Evolutionary conservation across 371 early-diverging fungal genomes (phyloP), one percentile per base, ranked within the genome.

Genomic region (Mortierella sp.): DNA sequence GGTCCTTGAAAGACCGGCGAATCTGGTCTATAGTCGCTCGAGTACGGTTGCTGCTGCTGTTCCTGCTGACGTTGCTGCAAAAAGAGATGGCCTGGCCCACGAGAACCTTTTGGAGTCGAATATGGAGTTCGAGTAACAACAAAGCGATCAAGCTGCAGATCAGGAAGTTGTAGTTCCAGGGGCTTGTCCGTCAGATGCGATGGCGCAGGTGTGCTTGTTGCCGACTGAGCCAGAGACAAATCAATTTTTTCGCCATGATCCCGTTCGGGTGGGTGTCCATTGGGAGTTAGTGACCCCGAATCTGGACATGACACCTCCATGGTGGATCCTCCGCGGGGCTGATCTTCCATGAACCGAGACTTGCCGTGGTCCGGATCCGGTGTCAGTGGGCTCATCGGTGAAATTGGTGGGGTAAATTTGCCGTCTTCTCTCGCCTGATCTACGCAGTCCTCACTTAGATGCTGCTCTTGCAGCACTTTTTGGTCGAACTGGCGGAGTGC

Each of bases 1-100:
- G 64, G 68, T 24, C 75, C 75, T 50, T 73, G 75, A 61, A 73
- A 73, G 0, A 67, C 64, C 3, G 75, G 75, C 1, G 75, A 73
- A n/a, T 63, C 68, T 5, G 75, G 75, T 14, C 68, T 54, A 26
- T 67, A 63, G 3, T 73, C 75, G 7, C 12, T 34, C 3, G 55
- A 43, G 42, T 56, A 57, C 2, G 44, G 41, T 3, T 50, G 42
- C 8, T 39, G 64, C 11, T 52, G 42, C 17, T 48, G 26, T 11
- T 42, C 14, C 24, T 27, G 52, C 21, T 7, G 43, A 14, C 55
- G 48, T 6, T 52, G 30, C 14, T 58, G 59, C 43, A 57, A 27
- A 39, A 61, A 52, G n/a, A 53, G 52, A 6, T 58, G 56, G 4
- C 39, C 50, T 0, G 49, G 44, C 17, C 58, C 58, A 60, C 47